Conservation (phyloP, 495 filamentous ascomycete species). For the Penicillium crystallinum region DNA sequence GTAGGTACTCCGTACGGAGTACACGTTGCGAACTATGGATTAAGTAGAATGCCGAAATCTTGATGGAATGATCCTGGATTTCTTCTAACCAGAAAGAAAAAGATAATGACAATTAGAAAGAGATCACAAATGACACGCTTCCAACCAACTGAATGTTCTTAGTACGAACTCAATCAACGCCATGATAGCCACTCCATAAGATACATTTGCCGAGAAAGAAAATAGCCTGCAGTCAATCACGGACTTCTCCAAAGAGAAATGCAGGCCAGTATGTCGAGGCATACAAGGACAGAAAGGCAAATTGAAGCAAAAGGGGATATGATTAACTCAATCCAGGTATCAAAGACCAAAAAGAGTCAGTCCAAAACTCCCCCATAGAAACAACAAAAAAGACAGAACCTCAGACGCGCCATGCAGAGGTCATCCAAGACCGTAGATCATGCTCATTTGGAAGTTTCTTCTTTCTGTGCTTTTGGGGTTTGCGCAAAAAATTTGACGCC, state of each 20-base stretch:
- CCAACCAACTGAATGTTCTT: slow-evolving; percentile 13
- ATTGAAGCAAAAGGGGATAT: slow-evolving; percentile 7
- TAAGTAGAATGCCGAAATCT: too few species aligned
- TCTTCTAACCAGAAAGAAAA: slow-evolving; percentile 10
- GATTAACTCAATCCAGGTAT: slow-evolving; percentile 6
- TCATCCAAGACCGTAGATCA: slow-evolving; percentile 20
- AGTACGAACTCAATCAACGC: slow-evolving; percentile 21
- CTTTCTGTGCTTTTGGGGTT: slow-evolving; percentile 17
- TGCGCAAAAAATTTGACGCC: slow-evolving; percentile 19
- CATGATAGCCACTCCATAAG: slow-evolving; percentile 26
- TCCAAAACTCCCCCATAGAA: slow-evolving; percentile 5
- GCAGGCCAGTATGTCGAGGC: background rate
- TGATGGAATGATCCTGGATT: slow-evolving; percentile 13
- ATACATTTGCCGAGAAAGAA: slow-evolving; percentile 21
- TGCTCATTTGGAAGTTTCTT: slow-evolving; percentile 12
- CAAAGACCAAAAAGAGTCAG: background rate
- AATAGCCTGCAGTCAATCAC: background rate
- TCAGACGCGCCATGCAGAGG: slow-evolving; percentile 24
- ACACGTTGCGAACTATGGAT: too few species aligned
- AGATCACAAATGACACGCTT: slow-evolving; percentile 10
- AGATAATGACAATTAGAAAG: background rate
- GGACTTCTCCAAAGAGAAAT: background rate
- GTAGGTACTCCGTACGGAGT: too few species aligned
- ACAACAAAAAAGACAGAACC: slow-evolving; percentile 5
- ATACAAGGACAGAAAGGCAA: slow-evolving; percentile 5